Conservation (phyloP, 306 rosid species). For the Acacia melanoxylon region DNA sequence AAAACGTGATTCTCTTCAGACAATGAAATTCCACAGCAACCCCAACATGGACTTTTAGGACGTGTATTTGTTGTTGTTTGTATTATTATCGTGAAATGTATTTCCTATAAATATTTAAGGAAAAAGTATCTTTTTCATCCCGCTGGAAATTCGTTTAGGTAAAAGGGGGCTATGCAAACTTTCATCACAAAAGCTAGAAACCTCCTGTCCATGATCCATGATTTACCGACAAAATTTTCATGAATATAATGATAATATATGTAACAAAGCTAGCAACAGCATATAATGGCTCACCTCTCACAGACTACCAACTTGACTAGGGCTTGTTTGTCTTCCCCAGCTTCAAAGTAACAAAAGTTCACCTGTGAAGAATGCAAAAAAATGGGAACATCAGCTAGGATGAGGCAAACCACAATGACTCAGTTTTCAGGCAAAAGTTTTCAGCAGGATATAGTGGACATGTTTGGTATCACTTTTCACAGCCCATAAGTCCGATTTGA, state of each 20-base stretch:
- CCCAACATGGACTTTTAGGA: background rate
- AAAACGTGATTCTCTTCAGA: background rate
- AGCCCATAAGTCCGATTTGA: too few relatives aligned
- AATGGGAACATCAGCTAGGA: constrained; percentile 15
- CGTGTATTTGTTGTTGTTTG: background rate
- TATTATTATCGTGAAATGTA: background rate
- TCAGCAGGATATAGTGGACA: background rate
- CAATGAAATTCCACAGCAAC: background rate
- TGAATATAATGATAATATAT: background rate
- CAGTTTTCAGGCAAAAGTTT: constrained; percentile 14
- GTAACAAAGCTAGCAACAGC: constrained; percentile 15
- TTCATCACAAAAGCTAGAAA: background rate
- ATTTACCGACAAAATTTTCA: background rate
- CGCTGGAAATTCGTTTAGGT: background rate
- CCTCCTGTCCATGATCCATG: background rate
- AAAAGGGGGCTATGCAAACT: background rate
- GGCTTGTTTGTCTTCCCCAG: constrained; percentile 93
- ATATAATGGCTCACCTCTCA: constrained; percentile 65
- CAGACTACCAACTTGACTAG: constrained; percentile 87
- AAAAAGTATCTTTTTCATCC: background rate
- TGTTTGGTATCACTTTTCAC: too few relatives aligned
- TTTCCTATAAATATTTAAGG: background rate
- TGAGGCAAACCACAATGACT: background rate
- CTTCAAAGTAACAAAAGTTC: constrained; percentile 87
- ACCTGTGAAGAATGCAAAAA: constrained; percentile 53